phyloP scores from a whole-genome alignment of 2,329 filamentous ascomycete genomes.

The Daldinia sp. region DNA sequence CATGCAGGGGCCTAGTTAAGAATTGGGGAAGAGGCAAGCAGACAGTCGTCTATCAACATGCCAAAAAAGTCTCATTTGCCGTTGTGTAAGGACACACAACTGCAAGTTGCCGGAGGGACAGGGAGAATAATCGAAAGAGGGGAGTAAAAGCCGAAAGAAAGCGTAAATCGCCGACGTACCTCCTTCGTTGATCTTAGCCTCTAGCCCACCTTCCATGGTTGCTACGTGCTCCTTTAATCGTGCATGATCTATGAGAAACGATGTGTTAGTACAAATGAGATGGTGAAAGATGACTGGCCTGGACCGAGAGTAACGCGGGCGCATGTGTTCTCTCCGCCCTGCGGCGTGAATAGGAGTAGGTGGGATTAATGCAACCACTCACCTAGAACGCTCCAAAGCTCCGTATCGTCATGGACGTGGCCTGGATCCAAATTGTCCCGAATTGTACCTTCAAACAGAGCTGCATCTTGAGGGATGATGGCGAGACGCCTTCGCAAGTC shows the following conservation, averaged over 20 bases:
- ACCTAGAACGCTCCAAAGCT: constrained; percentile 96
- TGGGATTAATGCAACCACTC: constrained; percentile 57
- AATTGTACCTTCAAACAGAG: constrained; percentile 92
- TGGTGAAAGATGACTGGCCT: constrained; percentile 39
- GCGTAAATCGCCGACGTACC: constrained; percentile 68
- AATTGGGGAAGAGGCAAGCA: constrained; percentile 34
- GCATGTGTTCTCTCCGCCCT: constrained; percentile 45
- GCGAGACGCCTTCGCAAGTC: constrained; percentile 90
- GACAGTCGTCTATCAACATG: constrained; percentile 33
- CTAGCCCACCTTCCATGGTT: constrained; percentile 88
- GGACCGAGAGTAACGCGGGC: constrained; percentile 38
- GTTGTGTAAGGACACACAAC: constrained; percentile 40
- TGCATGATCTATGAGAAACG: constrained; percentile 77
- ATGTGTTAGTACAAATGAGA: constrained; percentile 55
- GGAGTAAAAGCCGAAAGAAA: constrained; percentile 48
- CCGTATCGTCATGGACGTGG: constrained; percentile 95
- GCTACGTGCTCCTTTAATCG: constrained; percentile 90
- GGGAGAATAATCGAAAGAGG: constrained; percentile 47
- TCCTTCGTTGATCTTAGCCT: constrained; percentile 92
- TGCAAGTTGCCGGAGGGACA: constrained; percentile 48
- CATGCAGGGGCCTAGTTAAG: constrained; percentile 52
- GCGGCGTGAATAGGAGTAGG: constrained; percentile 38
- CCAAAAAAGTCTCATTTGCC: constrained; percentile 38
- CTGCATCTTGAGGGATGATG: constrained; percentile 98
- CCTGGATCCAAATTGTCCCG: constrained; percentile 96